These are phyloP conservation scores for Monosporascus sp. DNA, from an alignment of 2,329 filamentous ascomycete genomes.

Conservation along the genomic window DNA sequence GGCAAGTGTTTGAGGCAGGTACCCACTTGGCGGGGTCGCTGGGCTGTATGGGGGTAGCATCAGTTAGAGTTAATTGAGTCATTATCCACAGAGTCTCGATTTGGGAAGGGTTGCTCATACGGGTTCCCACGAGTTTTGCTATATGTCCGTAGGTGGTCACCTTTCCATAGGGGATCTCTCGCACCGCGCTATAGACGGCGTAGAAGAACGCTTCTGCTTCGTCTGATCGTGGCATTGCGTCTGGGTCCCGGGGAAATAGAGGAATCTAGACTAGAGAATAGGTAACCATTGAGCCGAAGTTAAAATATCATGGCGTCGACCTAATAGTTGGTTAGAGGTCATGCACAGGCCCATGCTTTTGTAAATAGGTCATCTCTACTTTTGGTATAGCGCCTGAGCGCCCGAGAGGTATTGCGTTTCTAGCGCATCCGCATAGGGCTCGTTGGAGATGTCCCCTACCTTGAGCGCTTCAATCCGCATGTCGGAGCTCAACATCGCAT, in stretches of 20 bases:
- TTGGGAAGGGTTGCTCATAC: conserved; percentile 40
- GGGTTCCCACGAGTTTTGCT: conserved; percentile 64
- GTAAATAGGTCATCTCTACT: background rate
- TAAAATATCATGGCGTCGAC: no score
- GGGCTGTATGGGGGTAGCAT: conserved; percentile 39
- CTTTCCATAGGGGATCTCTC: conserved; percentile 75
- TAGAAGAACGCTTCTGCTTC: conserved; percentile 70
- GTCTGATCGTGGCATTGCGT: conserved; percentile 61
- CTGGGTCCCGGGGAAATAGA: no score
- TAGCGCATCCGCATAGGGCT: background rate
- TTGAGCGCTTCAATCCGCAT: background rate
- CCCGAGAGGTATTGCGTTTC: no score
- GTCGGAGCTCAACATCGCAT: background rate
- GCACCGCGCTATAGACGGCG: conserved; percentile 76
- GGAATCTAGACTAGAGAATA: no score
- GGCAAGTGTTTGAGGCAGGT: conserved; percentile 85
- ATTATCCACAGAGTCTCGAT: background rate
- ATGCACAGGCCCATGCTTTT: no score
- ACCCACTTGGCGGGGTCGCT: conserved; percentile 78
- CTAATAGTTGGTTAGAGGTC: no score
- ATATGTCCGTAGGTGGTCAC: conserved; percentile 89
- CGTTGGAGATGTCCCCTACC: background rate
- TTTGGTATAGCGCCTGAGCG: background rate
- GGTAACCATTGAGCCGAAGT: no score
- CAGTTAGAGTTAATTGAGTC: background rate